These are phyloP conservation scores for Blakeslea trispora DNA, from an alignment of 371 early-diverging fungal species.

Conservation along the genomic window DNA sequence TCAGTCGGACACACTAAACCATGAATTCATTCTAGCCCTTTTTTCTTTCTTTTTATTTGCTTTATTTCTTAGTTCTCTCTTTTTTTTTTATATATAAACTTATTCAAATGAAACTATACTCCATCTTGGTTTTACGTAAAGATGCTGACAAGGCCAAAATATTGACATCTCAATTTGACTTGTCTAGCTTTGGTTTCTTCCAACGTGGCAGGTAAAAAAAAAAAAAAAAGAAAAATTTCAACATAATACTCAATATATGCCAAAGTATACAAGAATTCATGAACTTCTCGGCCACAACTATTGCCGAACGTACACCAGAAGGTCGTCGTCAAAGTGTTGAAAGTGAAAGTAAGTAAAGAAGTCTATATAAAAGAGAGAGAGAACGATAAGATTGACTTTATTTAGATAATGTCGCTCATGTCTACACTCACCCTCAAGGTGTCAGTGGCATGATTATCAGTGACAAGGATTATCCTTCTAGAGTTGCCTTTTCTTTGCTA, in stretches of 20 bases:
- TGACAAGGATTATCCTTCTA: constrained; percentile 91
- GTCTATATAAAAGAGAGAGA: too few relatives aligned
- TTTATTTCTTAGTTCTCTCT: too few relatives aligned
- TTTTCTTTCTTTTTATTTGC: constrained; percentile 10
- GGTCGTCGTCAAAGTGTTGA: constrained; percentile 89
- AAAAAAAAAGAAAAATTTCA: neutral
- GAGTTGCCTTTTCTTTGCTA: constrained; percentile 87
- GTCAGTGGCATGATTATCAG: constrained; percentile 81
- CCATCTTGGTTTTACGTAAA: constrained; percentile 55
- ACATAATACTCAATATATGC: neutral
- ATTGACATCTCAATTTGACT: constrained; percentile 69
- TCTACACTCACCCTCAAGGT: constrained; percentile 74
- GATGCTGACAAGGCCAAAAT: constrained; percentile 50
- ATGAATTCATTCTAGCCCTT: constrained; percentile 11
- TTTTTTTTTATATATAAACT: constrained; percentile 7
- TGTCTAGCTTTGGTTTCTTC: constrained; percentile 87
- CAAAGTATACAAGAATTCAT: constrained; percentile 88
- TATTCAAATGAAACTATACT: constrained; percentile 55
- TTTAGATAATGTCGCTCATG: constrained; percentile 85
- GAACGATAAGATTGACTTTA: too few relatives aligned
- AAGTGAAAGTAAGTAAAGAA: constrained; percentile 69
- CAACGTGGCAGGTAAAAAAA: constrained; percentile 75
- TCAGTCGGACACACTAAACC: too few relatives aligned
- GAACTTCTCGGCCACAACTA: constrained; percentile 82
- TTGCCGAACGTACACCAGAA: constrained; percentile 83